A percentile compares a stretch with the other conserved stretches of the same genome.
These are phyloP conservation scores for Teratosphaeria gauchensis DNA, from an alignment of 2,329 filamentous ascomycete species.

Conservation along the genomic window DNA sequence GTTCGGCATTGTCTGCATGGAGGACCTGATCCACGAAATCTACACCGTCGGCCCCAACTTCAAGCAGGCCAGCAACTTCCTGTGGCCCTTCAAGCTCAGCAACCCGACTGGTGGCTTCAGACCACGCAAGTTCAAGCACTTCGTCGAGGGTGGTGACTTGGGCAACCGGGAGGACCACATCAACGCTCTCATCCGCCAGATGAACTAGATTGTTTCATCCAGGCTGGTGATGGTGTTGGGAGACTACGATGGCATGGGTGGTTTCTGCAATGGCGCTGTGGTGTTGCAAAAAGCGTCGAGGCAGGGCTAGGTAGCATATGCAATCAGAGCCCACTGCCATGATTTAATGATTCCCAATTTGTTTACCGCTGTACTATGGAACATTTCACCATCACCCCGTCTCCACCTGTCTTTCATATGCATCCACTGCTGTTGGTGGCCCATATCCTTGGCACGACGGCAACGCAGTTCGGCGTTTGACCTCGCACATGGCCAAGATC, in stretches of 20 bases:
- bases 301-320: neutral
- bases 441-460: too few relatives aligned
- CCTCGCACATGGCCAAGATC: too few relatives aligned
- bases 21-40: slow-evolving; percentile 99
- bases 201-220: slow-evolving; percentile 61
- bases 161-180: slow-evolving; percentile 99
- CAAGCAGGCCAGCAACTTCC: slow-evolving; percentile 98
- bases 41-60: slow-evolving; percentile 94
- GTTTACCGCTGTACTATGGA: neutral
- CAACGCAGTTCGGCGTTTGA: too few relatives aligned
- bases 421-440: too few relatives aligned
- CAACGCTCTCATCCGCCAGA: slow-evolving; percentile 91
- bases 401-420: neutral
- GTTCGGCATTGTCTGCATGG: slow-evolving; percentile 98
- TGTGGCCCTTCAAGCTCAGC: slow-evolving; percentile 99
- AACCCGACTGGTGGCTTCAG: slow-evolving; percentile 97
- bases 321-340: neutral
- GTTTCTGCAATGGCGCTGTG: neutral
- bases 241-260: neutral
- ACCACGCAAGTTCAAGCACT: slow-evolving; percentile 97
- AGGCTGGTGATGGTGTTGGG: neutral
- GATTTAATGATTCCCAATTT: neutral
- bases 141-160: slow-evolving; percentile 94
- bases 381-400: neutral
- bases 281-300: neutral